Conservation (phyloP, 2,329 filamentous ascomycete species). For the Ophidiomyces ophidiicola region DNA sequence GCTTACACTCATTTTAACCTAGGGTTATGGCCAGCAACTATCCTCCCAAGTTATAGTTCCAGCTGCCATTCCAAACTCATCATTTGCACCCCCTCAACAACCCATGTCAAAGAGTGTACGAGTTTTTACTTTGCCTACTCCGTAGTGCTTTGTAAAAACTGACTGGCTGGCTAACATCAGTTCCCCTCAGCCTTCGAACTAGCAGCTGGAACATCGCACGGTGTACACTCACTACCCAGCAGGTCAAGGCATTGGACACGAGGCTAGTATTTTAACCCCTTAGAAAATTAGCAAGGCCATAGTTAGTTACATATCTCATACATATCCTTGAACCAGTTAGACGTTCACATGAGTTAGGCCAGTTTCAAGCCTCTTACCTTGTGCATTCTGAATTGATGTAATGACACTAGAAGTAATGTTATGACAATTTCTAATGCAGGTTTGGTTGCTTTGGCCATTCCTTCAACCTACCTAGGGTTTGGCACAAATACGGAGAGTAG, state of each 20-base stretch:
- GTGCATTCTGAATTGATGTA: no score
- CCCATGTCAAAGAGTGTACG: conserved; percentile 3
- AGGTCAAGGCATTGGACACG: conserved; percentile 2
- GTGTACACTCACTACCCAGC: conserved; percentile 8
- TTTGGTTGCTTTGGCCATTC: no score
- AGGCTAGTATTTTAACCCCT: no score
- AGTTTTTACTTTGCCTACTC: conserved; percentile 2
- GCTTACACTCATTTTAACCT: conserved; percentile 10
- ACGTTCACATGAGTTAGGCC: no score
- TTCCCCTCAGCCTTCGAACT: conserved; percentile 7
- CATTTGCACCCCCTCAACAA: background rate
- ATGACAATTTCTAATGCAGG: no score
- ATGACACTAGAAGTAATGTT: no score
- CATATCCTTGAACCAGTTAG: no score
- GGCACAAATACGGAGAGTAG: no score
- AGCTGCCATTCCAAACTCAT: conserved; percentile 2
- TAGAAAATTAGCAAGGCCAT: no score
- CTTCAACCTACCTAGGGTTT: no score
- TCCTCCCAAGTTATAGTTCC: conserved; percentile 7
- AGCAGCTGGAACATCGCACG: conserved; percentile 11
- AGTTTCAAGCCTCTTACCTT: no score
- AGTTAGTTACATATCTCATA: no score
- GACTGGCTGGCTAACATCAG: conserved; percentile 6
- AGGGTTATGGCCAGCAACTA: conserved; percentile 12
- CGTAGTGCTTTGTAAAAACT: conserved; percentile 2